Conservation (phyloP, 495 filamentous ascomycete species). For the Neurospora intermedia region DNA sequence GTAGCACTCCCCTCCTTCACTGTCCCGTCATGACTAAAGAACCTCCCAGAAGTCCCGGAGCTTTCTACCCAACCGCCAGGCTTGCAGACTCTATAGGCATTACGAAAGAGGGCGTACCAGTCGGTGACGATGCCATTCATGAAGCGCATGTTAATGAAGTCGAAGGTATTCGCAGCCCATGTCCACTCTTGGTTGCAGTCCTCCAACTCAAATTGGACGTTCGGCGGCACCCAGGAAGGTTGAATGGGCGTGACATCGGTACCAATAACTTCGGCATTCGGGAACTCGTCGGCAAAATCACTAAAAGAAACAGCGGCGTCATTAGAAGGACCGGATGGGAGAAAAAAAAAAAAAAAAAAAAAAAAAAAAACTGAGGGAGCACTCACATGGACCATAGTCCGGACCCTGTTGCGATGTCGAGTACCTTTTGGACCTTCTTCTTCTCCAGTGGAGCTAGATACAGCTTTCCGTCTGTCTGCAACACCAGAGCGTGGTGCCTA, state of each 20-base stretch:
- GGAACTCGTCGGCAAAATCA: slow-evolving; percentile 36
- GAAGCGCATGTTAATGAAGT: slow-evolving; percentile 52
- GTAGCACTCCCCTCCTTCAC: slow-evolving; percentile 33
- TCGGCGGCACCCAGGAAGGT: slow-evolving; percentile 42
- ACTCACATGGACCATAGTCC: slow-evolving; percentile 34
- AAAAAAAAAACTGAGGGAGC: not conserved
- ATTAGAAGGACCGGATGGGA: not conserved
- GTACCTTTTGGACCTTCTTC: slow-evolving; percentile 29
- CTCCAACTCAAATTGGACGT: slow-evolving; percentile 42
- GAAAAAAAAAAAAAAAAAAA: not conserved
- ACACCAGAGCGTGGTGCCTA: slow-evolving; percentile 24
- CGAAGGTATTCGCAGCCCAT: slow-evolving; percentile 42
- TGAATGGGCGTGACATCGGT: slow-evolving; percentile 44
- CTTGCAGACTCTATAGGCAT: slow-evolving; percentile 17
- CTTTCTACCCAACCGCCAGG: slow-evolving; percentile 34
- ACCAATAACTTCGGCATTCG: slow-evolving; percentile 35
- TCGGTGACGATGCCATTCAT: slow-evolving; percentile 37
- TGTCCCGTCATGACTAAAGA: slow-evolving; percentile 39
- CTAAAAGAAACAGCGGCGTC: not conserved
- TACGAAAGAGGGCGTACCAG: slow-evolving; percentile 36
- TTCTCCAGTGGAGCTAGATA: slow-evolving; percentile 18
- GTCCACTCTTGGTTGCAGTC: slow-evolving; percentile 47
- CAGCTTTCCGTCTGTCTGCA: slow-evolving; percentile 31
- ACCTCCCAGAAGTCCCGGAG: slow-evolving; percentile 29
- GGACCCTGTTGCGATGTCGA: slow-evolving; percentile 63